A percentile compares a stretch with the other conserved stretches of the same genome.
Evolutionary conservation across 1,284 basidiomycete species (phyloP).

Genomic region (Naganishia sp.): DNA sequence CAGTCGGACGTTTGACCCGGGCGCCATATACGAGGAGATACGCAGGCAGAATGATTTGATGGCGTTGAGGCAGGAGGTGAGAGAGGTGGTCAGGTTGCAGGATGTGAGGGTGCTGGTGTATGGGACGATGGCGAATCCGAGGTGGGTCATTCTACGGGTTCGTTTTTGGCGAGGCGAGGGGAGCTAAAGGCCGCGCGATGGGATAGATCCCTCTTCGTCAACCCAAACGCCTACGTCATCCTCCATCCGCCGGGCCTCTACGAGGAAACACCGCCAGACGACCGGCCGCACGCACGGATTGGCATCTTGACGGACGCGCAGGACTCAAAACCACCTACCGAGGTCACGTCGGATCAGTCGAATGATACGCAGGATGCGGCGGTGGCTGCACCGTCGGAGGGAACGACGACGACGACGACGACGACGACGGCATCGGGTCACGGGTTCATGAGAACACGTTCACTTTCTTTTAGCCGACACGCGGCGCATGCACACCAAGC

Average conservation of each 20-base stretch:
- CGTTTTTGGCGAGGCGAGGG: no score
- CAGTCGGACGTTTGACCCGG: constrained; percentile 48
- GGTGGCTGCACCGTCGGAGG: not conserved
- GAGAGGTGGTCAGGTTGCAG: constrained; percentile 42
- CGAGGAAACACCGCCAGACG: constrained; percentile 13
- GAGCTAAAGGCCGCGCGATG: no score
- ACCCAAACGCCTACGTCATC: constrained; percentile 48
- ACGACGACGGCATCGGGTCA: not conserved
- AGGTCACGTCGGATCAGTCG: not conserved
- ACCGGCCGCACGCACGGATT: not conserved
- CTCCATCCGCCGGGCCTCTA: constrained; percentile 45
- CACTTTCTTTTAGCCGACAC: not conserved
- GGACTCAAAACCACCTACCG: no score
- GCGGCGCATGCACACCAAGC: not conserved
- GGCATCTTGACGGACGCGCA: not conserved
- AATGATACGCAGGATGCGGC: not conserved
- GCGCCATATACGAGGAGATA: constrained; percentile 48
- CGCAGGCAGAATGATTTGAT: constrained; percentile 37
- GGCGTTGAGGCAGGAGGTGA: constrained; percentile 32
- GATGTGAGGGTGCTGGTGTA: constrained; percentile 49
- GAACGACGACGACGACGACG: not conserved
- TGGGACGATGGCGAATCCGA: constrained; percentile 42
- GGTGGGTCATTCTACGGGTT: constrained; percentile 4
- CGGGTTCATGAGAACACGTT: not conserved
- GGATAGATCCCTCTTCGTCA: constrained; percentile 40